Conservation (phyloP, 2,329 filamentous ascomycete genomes). For the Allantophomopsis lycopodina region DNA sequence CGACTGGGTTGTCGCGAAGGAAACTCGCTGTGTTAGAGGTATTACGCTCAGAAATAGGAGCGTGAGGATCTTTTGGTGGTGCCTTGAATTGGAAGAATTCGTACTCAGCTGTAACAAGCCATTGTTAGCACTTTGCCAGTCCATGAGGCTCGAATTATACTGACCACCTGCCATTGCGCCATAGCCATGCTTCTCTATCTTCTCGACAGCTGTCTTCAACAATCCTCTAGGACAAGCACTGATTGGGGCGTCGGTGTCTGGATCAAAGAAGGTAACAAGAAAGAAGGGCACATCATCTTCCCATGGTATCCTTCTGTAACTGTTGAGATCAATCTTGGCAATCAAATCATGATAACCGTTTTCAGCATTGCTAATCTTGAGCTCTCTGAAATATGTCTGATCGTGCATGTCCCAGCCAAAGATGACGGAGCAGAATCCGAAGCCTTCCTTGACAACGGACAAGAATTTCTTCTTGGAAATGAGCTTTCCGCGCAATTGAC, state of each 20-base stretch:
- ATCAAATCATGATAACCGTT: constrained; percentile 83
- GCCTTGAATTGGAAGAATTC: constrained; percentile 87
- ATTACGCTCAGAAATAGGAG: constrained; percentile 37
- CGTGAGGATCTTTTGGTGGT: constrained; percentile 31
- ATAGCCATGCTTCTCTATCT: constrained; percentile 54
- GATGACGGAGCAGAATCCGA: constrained; percentile 88
- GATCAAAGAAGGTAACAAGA: constrained; percentile 70
- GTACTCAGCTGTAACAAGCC: constrained; percentile 58
- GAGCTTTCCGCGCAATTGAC: constrained; percentile 76
- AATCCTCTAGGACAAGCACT: constrained; percentile 70
- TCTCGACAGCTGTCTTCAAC: constrained; percentile 52
- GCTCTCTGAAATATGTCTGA: constrained; percentile 72
- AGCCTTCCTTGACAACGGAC: constrained; percentile 65
- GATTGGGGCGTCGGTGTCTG: constrained; percentile 58
- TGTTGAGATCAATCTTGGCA: constrained; percentile 65
- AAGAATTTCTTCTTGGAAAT: constrained; percentile 90
- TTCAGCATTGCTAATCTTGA: constrained; percentile 77
- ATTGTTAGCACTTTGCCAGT: constrained; percentile 5
- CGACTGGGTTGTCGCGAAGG: constrained; percentile 57
- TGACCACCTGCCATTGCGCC: constrained; percentile 81
- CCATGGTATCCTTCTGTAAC: constrained; percentile 80
- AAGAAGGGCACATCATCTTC: constrained; percentile 80
- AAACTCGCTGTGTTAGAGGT: constrained; percentile 61
- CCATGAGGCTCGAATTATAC: constrained; percentile 14
- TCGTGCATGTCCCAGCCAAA: constrained; percentile 99